Evolutionary conservation across 2,329 filamentous ascomycete genomes (phyloP), one percentile per base, ranked within the genome.

Genomic region (Lachnellula willkommii): DNA sequence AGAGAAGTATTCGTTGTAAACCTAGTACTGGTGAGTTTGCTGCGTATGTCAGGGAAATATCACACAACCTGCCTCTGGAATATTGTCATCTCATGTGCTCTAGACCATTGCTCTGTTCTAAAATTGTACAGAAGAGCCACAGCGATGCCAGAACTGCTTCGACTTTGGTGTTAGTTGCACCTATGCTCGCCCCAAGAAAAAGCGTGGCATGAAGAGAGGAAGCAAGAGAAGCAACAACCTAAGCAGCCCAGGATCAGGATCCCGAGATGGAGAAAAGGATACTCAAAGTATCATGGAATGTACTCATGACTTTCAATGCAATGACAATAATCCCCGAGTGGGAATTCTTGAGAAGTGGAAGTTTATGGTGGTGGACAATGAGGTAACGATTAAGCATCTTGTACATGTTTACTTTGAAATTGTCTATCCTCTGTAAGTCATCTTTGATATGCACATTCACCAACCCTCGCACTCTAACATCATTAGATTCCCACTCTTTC

Each of bases 401-500:
- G 69, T 78, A 24, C 72, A 77, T 15, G 69, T 80, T 15, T 80
- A 79, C 68, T 77, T 78, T 65, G 75, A 79, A 55, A 72, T 78
- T 45, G 74, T 79, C n/a, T 80, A 80, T 65, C 78, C 78, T 2
- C 75, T 80, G 63, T 76, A 63, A 52, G 68, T 60, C 37, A 26
- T 15, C 37, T 22, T 54, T 49, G 26, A 57, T 50, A 9, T 35
- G 12, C 5, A 43, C 26, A 9, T n/a, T 50, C n/a, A 14, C 17
- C 36, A 36, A 45, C 47, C n/a, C 24, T 45, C 47, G 9, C 17
- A 42, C 47, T 45, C 52, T 60, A 50, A 60, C 42, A 20, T n/a
- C 20, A 36, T 26, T 28, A 72, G 69, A 49, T 77, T 79, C 57
- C 78, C 78, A 4, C 67, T 80, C 26, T 81, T 81, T 60, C 76